Evolutionary conservation across 2,329 filamentous ascomycete species (phyloP), one percentile per base, ranked within the genome.

Genomic region (Talaromyces sp.): DNA sequence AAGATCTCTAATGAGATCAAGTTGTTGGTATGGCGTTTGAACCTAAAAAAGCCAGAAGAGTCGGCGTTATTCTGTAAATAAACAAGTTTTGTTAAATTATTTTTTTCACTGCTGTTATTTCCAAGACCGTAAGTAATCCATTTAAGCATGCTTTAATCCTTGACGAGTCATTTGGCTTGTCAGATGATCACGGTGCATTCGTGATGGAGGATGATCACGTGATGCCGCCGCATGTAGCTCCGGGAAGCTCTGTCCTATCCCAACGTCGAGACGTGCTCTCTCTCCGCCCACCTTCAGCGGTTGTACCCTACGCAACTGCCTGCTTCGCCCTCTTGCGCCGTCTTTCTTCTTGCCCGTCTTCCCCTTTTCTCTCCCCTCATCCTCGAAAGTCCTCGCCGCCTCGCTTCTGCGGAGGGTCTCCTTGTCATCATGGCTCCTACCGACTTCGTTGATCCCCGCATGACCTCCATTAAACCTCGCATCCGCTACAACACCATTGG

Each of bases 401-500:
- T 62, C 33, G 33, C 36, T 36, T 47, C 36, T 27, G 51, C 51
- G 36, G 60, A 62, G 42, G 33, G 23, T 52, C 36, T 3, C 23
- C 28, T 57, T 31, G 63, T 66, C 65, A 68, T 62, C 71, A 78
- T 78, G 77, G 72, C 76, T 60, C 67, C 72, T 23, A 23, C 23
- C 67, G 76, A 75, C 54, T 71, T 77, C 56, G 68, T 76, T 66
- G 79, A 80, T 65, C 76, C 75, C 64, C 76, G 79, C 69, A 81
- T 82, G 79, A 74, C 74, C 67, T 75, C 75, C 70, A 79, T 91
- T 75, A 85, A 87, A 75, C 88, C 88, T 69, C 83, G 88, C 75
- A 85, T 98, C 80, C 88, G 90, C 73, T 99, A 99, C 87, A 99
- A 99, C 83, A 99, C 95, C 71, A 92, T 99, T 75, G 91, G 92